Base-by-base conservation (phyloP, 768 basidiomycete species). In the Lactarius deliciosus region DNA sequence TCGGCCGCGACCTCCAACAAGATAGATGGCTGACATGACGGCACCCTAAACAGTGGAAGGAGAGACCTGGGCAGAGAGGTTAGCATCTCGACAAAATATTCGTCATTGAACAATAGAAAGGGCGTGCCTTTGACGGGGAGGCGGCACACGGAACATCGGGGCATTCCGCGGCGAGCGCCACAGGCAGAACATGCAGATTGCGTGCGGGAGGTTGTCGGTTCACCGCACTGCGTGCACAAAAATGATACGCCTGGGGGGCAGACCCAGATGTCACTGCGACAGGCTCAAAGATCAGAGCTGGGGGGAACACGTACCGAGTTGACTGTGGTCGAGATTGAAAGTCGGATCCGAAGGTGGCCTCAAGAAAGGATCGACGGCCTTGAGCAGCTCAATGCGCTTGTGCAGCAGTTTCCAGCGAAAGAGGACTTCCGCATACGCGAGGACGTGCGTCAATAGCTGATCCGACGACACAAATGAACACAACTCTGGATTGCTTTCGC, bases 321-420 rank as follows among this genome's bases (percentile, higher is more conserved):
- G 2, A 62, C 72, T 67, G 43, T 69, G 36, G 60, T 68, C 60
- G 64, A 72, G 32, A 64, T 73, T 73, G 20, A 53, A 54, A 25
- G 56, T 32, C 4, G 60, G 38, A 28, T 63, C 60, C 2, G 60
- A 32, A 16, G 63, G 34, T 32, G 43, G 13, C 22, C 45, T 61
- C 9, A 70, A 28, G 60, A 64, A 61, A 54, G 72, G 75, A 68
- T 79, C 80, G 25, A 88, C 81, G n/a, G 84, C 80, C 69, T 91
- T 91, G 64, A 94, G 76, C 1, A 94, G 80, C 69, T 92, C 91
- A 20, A 87, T 76, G 3, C 92, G 84, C 73, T 92, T 90, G 47
- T 85, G 81, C 70, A 83, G 78, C 61, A 92, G 74, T 68, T 85
- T 78, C 94, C 93, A 95, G 54, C 86, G 78, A 69, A 86, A 85